A percentile compares a stretch with the other conserved stretches of the same genome.
These are phyloP conservation scores for Saccharomycopsis fodiens DNA, from an alignment of 805 yeast species.

Conservation along the genomic window DNA sequence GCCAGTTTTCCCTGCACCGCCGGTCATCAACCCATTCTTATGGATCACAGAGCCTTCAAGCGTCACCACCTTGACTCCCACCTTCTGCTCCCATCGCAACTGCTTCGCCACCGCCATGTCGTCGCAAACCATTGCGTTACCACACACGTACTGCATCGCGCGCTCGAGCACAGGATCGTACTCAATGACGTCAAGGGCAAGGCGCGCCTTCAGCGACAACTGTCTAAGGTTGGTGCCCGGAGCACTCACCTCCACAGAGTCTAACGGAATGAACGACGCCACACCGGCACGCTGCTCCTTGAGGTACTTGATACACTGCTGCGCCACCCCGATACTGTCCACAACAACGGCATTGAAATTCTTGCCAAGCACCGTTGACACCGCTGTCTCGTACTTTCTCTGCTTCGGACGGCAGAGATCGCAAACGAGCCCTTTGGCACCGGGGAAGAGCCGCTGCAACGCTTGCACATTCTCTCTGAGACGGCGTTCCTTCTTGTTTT, in stretches of 20 bases:
- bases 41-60: conserved; percentile 80
- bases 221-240: conserved; percentile 49
- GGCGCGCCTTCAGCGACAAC: conserved; percentile 46
- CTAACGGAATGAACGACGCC: conserved; percentile 84
- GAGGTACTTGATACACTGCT: conserved; percentile 68
- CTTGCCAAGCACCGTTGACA: conserved; percentile 70
- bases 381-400: conserved; percentile 63
- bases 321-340: conserved; percentile 59
- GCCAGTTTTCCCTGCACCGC: conserved; percentile 55
- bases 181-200: conserved; percentile 67
- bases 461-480: conserved; percentile 66
- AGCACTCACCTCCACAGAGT: conserved; percentile 55
- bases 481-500: conserved; percentile 58
- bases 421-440: conserved; percentile 73
- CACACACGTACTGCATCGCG: conserved; percentile 75
- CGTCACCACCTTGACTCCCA: conserved; percentile 65
- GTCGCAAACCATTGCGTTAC: conserved; percentile 74
- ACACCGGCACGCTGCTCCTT: conserved; percentile 81
- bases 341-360: conserved; percentile 81
- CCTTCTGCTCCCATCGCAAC: conserved; percentile 57
- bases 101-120: conserved; percentile 57
- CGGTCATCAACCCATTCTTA: conserved; percentile 86
- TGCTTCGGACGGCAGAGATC: conserved; percentile 76
- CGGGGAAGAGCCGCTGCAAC: conserved; percentile 69
- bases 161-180: conserved; percentile 61